Conservation (phyloP, 805 yeast species). For the Pichia phayaonensis region DNA sequence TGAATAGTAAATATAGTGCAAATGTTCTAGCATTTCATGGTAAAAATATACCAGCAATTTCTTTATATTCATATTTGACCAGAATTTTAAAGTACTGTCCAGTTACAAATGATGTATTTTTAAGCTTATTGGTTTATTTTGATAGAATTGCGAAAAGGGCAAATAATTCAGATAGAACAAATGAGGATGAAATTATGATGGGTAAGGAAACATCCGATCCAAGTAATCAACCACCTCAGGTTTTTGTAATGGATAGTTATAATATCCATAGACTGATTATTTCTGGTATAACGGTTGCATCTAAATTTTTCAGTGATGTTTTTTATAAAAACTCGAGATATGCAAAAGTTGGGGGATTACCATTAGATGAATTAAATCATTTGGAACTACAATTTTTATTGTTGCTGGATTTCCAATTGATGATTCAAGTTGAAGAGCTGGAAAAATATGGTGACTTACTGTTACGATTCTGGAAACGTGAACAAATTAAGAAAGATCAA, state of each 20-base stretch:
- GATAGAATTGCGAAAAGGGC: conserved; percentile 88
- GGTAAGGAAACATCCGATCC: conserved; percentile 17
- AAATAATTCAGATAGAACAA: conserved; percentile 32
- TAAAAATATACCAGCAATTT: conserved; percentile 91
- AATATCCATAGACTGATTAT: conserved; percentile 91
- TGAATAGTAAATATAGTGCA: conserved; percentile 44
- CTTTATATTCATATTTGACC: conserved; percentile 79
- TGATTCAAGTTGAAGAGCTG: conserved; percentile 85
- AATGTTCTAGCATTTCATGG: conserved; percentile 90
- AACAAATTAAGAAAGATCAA: conserved; percentile 20
- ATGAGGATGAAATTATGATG: conserved; percentile 19
- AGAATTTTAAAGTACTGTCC: conserved; percentile 96
- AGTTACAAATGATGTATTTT: conserved; percentile 93
- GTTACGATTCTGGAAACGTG: conserved; percentile 76
- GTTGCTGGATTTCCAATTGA: conserved; percentile 74
- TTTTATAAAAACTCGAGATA: conserved; percentile 91
- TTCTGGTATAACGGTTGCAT: conserved; percentile 91
- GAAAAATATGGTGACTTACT: conserved; percentile 85
- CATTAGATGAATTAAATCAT: conserved; percentile 86
- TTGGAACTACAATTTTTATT: conserved; percentile 84
- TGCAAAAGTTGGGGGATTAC: conserved; percentile 93
- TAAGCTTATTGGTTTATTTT: conserved; percentile 84
- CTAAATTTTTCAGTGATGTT: conserved; percentile 90
- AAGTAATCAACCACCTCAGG: conserved; percentile 35
- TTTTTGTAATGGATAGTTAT: conserved; percentile 92